Evolutionary conservation across 257 asterid genomes (phyloP).

Genomic region (Lycium barbarum): DNA sequence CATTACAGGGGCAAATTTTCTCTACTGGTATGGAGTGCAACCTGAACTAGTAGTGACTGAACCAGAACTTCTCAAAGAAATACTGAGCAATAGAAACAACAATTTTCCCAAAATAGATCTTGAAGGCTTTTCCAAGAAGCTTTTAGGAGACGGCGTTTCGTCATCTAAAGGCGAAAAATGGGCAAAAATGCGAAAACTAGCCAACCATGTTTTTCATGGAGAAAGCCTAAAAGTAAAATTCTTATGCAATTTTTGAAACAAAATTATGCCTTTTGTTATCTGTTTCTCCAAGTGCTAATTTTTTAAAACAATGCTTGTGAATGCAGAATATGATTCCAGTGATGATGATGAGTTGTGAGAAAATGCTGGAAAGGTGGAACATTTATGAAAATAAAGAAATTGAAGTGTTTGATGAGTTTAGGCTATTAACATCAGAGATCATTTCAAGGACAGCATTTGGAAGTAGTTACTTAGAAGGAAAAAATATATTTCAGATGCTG

Average conservation of each 20-base stretch:
- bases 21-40: conserved; percentile 63
- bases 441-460: conserved; percentile 81
- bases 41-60: conserved; percentile 66
- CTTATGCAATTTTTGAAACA: background rate
- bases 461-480: conserved; percentile 70
- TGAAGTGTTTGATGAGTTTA: conserved; percentile 67
- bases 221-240: conserved; percentile 57
- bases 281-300: background rate
- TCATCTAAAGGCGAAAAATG: conserved; percentile 71
- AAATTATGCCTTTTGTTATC: no score
- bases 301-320: background rate
- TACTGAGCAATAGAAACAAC: conserved; percentile 54
- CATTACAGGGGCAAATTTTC: conserved; percentile 53
- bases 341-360: conserved; percentile 60
- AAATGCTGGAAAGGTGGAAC: conserved; percentile 64
- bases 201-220: conserved; percentile 63
- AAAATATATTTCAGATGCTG: conserved; percentile 64
- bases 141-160: conserved; percentile 71
- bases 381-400: conserved; percentile 47
- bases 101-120: conserved; percentile 65
- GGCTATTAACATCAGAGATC: conserved; percentile 59
- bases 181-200: conserved; percentile 64
- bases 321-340: conserved; percentile 57
- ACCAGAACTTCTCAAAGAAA: conserved; percentile 59
- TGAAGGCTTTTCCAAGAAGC: conserved; percentile 62